Evolutionary conservation across 331 rosid genomes (phyloP).

Genomic region (Quercus tomentella): DNA sequence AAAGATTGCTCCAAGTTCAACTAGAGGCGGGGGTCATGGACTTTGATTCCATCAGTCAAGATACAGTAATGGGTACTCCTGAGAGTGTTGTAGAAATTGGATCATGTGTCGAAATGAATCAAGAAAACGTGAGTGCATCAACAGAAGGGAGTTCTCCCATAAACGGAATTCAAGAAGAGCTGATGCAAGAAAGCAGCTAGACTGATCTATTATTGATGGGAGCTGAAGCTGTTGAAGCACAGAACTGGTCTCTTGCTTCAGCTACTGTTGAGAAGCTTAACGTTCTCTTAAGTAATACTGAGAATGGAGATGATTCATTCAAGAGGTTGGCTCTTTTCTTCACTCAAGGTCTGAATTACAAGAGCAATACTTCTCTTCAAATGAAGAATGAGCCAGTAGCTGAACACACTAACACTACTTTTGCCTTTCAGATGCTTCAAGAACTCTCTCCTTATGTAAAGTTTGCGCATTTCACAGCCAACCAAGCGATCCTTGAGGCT

Average conservation of each 20-base stretch:
- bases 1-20: slow-evolving; percentile 28
- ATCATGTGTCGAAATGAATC: not conserved
- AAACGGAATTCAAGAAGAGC: slow-evolving; percentile 49
- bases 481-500: slow-evolving; percentile 69
- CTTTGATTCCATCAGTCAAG: slow-evolving; percentile 11
- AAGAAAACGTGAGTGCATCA: slow-evolving; percentile 16
- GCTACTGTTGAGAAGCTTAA: slow-evolving; percentile 37
- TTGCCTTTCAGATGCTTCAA: slow-evolving; percentile 50
- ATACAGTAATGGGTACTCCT: not conserved
- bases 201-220: slow-evolving; percentile 52
- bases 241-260: slow-evolving; percentile 38
- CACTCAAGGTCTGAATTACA: slow-evolving; percentile 44
- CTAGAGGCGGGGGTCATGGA: slow-evolving; percentile 17
- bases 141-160: slow-evolving; percentile 14
- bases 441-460: slow-evolving; percentile 64
- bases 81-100: slow-evolving; percentile 2
- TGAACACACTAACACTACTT: slow-evolving; percentile 18
- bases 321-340: slow-evolving; percentile 52
- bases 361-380: slow-evolving; percentile 13
- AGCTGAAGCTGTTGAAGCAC: slow-evolving; percentile 69
- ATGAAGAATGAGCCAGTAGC: slow-evolving; percentile 21
- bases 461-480: slow-evolving; percentile 71
- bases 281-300: slow-evolving; percentile 8
- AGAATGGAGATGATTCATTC: slow-evolving; percentile 36
- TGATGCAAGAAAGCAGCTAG: slow-evolving; percentile 55